phyloP scores from a whole-genome alignment of 2,329 filamentous ascomycete species.

The Xylariaceae sp. region DNA sequence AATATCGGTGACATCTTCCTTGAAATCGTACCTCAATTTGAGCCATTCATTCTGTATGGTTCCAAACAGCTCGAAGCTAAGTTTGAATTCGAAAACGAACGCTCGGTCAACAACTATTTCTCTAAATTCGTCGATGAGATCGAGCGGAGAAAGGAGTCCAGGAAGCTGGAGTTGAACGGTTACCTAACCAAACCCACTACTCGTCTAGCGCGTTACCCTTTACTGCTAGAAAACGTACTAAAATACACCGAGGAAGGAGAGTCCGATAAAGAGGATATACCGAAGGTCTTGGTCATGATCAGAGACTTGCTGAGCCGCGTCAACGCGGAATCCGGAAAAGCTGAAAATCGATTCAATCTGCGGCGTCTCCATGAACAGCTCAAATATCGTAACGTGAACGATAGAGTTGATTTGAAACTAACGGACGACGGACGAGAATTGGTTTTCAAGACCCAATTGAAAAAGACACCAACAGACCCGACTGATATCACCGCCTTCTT shows the following conservation, averaged over 20 bases:
- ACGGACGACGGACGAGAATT: conserved; percentile 91
- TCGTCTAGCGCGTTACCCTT: conserved; percentile 86
- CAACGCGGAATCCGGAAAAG: conserved; percentile 93
- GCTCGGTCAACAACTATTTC: conserved; percentile 80
- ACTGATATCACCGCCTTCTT: conserved; percentile 92
- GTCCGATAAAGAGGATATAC: conserved; percentile 87
- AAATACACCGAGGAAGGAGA: conserved; percentile 90
- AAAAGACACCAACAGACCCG: conserved; percentile 85
- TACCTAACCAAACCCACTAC: conserved; percentile 98
- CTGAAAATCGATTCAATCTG: conserved; percentile 95
- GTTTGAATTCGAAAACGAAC: conserved; percentile 97
- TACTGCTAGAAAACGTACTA: conserved; percentile 84
- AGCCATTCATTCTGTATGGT: conserved; percentile 94
- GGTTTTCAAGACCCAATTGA: conserved; percentile 90
- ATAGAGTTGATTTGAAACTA: conserved; percentile 89
- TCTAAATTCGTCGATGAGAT: conserved; percentile 93
- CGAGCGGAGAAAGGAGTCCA: conserved; percentile 90
- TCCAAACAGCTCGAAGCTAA: conserved; percentile 95
- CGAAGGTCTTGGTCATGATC: conserved; percentile 83
- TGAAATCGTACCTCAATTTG: conserved; percentile 87
- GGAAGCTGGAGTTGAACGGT: conserved; percentile 94
- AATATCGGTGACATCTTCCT: conserved; percentile 93
- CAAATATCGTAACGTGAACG: conserved; percentile 76
- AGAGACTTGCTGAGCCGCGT: conserved; percentile 83
- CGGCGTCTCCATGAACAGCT: conserved; percentile 88